Evolutionary conservation across 2,329 filamentous ascomycete genomes (phyloP).

Genomic region (Diaporthe velutina): DNA sequence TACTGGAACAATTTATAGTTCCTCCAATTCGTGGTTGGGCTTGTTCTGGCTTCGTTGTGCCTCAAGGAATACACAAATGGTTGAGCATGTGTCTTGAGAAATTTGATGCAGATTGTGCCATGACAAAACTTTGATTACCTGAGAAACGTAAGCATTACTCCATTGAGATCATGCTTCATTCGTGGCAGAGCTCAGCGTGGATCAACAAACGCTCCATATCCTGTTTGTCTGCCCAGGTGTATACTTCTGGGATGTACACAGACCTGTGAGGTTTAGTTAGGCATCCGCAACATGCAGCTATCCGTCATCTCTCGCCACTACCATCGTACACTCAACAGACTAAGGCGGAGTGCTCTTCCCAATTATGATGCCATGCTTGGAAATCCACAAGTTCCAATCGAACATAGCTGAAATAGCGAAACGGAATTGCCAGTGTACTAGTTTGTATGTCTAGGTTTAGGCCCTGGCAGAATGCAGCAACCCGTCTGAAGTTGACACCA

Average conservation of each 20-base stretch:
- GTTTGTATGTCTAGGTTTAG: background rate
- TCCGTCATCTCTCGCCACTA: background rate
- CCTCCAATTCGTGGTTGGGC: background rate
- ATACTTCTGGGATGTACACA: no score
- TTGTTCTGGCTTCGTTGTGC: no score
- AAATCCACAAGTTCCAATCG: background rate
- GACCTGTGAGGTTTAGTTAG: background rate
- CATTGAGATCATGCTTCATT: background rate
- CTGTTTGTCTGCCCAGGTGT: background rate
- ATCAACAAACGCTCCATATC: background rate
- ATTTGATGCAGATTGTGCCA: background rate
- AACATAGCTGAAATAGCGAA: background rate
- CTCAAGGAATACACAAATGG: background rate
- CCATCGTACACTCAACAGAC: background rate
- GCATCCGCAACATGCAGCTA: background rate
- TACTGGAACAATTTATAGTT: background rate
- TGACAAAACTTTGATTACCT: background rate
- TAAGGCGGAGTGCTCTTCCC: no score
- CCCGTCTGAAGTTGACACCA: background rate
- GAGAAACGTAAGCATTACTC: background rate
- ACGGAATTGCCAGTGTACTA: background rate
- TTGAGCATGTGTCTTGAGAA: background rate
- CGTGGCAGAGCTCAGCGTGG: background rate
- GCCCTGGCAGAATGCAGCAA: background rate
- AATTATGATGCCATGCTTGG: rapidly evolving